Percentiles rank a stretch among this genome's conserved stretches.
Conservation (phyloP, 2,329 filamentous ascomycete genomes). For the Ophiosphaerella narmari region DNA sequence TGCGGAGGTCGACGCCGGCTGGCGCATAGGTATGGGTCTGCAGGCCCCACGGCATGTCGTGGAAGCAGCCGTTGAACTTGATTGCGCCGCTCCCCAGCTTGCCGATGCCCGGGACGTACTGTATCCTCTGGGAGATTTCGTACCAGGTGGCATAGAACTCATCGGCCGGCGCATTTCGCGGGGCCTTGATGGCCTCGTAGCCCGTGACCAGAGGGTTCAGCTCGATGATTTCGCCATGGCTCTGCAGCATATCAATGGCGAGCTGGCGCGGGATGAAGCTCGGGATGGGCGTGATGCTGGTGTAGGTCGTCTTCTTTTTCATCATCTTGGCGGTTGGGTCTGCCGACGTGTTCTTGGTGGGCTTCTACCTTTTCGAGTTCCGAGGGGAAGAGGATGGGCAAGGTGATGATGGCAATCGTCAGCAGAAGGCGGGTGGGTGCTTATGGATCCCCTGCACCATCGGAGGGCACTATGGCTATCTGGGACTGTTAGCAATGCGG, state of each 20-base stretch:
- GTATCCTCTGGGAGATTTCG: constrained; percentile 71
- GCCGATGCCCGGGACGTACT: constrained; percentile 69
- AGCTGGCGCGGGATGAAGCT: constrained; percentile 72
- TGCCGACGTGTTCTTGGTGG: not conserved
- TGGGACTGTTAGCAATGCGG: constrained; percentile 11
- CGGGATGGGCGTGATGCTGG: constrained; percentile 71
- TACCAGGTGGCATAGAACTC: constrained; percentile 78
- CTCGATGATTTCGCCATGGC: constrained; percentile 71
- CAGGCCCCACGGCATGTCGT: constrained; percentile 72
- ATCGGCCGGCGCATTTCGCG: constrained; percentile 69
- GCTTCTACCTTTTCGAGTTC: not conserved
- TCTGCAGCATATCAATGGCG: constrained; percentile 73
- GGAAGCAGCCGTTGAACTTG: constrained; percentile 72
- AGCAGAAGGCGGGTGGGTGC: constrained; percentile 1
- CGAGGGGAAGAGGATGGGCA: not conserved
- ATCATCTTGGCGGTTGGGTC: constrained; percentile 37
- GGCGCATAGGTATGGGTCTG: constrained; percentile 75
- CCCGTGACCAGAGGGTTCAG: constrained; percentile 70
- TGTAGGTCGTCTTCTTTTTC: constrained; percentile 67
- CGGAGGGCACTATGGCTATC: constrained; percentile 3
- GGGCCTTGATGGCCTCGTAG: constrained; percentile 67
- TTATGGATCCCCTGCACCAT: constrained; percentile 2
- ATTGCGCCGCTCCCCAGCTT: constrained; percentile 68
- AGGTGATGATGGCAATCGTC: not conserved
- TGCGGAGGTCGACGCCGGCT: constrained; percentile 68